phyloP scores from a whole-genome alignment of 768 basidiomycete genomes.

The Butyriboletus loyo region DNA sequence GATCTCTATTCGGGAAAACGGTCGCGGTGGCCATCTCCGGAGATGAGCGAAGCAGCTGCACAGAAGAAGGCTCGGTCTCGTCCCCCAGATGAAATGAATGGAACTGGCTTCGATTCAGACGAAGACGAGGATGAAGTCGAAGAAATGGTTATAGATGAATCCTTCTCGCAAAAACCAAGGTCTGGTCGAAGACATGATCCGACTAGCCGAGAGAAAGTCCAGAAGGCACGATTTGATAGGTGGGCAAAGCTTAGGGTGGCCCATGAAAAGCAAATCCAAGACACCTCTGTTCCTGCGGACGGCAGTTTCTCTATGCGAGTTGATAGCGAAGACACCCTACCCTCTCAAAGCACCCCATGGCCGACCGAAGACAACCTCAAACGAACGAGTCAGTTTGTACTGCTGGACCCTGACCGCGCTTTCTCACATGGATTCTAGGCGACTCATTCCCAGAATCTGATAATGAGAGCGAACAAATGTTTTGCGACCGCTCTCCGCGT shows the following conservation, averaged over 20 bases:
- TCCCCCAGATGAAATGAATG: conserved; percentile 16
- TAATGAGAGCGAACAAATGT: conserved; percentile 25
- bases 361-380: conserved; percentile 35
- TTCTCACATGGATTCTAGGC: conserved; percentile 11
- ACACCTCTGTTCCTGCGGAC: conserved; percentile 24
- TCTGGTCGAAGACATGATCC: conserved; percentile 18
- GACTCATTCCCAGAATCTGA: conserved; percentile 29
- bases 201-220: conserved; percentile 33
- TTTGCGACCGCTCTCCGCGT: conserved; percentile 26
- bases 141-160: conserved; percentile 46
- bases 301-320: conserved; percentile 33
- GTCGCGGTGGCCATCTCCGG: conserved; percentile 25
- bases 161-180: conserved; percentile 16
- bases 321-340: conserved; percentile 17
- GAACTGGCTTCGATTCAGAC: conserved; percentile 32
- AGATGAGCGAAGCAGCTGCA: conserved; percentile 5
- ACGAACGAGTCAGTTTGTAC: conserved; percentile 45
- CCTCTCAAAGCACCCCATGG: conserved; percentile 16
- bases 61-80: conserved; percentile 30
- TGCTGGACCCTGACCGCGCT: not conserved
- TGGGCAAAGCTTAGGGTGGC: conserved; percentile 24
- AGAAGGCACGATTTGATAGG: conserved; percentile 24
- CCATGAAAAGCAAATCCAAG: conserved; percentile 31
- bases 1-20: conserved; percentile 26
- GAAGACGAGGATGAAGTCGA: conserved; percentile 49